Evolutionary conservation across 1,139 yeast species (phyloP).

Genomic region (Geotrichum bryndzae): DNA sequence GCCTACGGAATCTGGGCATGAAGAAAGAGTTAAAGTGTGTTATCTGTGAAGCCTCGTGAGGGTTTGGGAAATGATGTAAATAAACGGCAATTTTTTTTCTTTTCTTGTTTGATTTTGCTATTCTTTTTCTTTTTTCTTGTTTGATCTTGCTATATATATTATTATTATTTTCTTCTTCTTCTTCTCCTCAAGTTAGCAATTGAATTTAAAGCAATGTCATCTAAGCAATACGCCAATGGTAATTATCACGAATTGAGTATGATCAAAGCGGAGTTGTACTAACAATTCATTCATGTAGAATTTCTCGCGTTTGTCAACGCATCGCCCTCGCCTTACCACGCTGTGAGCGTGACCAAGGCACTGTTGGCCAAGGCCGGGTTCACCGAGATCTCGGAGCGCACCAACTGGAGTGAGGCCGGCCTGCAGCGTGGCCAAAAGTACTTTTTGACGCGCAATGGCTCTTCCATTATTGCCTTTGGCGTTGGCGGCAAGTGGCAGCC

Average conservation of each 20-base stretch:
- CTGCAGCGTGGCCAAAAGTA: constrained; percentile 59
- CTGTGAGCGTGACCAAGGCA: constrained; percentile 59
- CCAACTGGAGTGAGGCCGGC: constrained; percentile 54
- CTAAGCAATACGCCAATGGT: constrained; percentile 19
- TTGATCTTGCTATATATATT: not conserved
- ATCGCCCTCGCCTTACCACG: constrained; percentile 95
- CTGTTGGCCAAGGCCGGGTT: constrained; percentile 59
- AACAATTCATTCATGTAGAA: constrained; percentile 32
- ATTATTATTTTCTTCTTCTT: not conserved
- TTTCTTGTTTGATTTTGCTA: not conserved
- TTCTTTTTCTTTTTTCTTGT: not conserved
- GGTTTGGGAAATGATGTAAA: not conserved
- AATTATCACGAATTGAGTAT: not conserved
- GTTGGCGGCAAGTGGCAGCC: constrained; percentile 67
- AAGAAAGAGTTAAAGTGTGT: constrained; percentile 17
- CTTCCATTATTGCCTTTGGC: constrained; percentile 82
- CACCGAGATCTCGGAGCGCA: constrained; percentile 64
- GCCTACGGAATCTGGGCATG: constrained; percentile 47
- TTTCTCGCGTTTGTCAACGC: constrained; percentile 74
- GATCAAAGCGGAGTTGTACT: not conserved
- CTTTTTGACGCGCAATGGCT: constrained; percentile 57
- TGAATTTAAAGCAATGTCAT: constrained; percentile 7
- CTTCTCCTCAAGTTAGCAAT: not conserved
- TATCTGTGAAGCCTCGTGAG: constrained; percentile 14
- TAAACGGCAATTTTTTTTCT: not conserved